Conservation (phyloP, 352 stramenopile species). For the Globisporangium cystogenes region DNA sequence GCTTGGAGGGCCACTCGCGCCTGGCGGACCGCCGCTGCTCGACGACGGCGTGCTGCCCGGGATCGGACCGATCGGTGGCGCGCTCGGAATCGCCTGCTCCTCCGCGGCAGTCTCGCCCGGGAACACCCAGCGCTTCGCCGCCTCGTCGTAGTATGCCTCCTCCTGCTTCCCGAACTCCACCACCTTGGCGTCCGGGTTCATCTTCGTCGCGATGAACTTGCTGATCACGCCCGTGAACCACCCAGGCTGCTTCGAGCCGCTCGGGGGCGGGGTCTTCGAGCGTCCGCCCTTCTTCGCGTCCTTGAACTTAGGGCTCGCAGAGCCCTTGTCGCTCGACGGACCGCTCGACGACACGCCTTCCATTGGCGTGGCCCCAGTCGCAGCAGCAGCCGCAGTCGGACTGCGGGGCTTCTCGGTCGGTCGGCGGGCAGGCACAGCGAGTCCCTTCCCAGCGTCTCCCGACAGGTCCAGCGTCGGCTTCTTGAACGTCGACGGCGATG, state of each 20-base stretch:
- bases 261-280: constrained; percentile 80
- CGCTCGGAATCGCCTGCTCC: constrained; percentile 54
- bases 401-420: constrained; percentile 8
- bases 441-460: constrained; percentile 24
- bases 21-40: constrained; percentile 17
- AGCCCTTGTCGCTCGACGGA: constrained; percentile 70
- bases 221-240: constrained; percentile 47
- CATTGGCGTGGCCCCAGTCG: background rate
- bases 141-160: constrained; percentile 79
- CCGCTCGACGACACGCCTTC: constrained; percentile 12
- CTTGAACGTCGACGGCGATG: constrained; percentile 21
- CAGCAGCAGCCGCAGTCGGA: constrained; percentile 2
- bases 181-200: constrained; percentile 82
- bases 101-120: constrained; percentile 67
- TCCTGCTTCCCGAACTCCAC: constrained; percentile 73
- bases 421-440: constrained; percentile 8
- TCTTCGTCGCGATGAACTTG: constrained; percentile 61
- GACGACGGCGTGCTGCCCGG: constrained; percentile 43
- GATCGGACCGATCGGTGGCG: constrained; percentile 60
- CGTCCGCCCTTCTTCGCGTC: constrained; percentile 49
- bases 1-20: constrained; percentile 22
- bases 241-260: constrained; percentile 41
- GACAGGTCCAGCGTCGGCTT: constrained; percentile 43
- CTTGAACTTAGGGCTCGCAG: constrained; percentile 59
- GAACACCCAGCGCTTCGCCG: constrained; percentile 86